These are phyloP conservation scores for Globisporangium ultimum DNA, from an alignment of 352 stramenopile genomes.

Conservation along the genomic window DNA sequence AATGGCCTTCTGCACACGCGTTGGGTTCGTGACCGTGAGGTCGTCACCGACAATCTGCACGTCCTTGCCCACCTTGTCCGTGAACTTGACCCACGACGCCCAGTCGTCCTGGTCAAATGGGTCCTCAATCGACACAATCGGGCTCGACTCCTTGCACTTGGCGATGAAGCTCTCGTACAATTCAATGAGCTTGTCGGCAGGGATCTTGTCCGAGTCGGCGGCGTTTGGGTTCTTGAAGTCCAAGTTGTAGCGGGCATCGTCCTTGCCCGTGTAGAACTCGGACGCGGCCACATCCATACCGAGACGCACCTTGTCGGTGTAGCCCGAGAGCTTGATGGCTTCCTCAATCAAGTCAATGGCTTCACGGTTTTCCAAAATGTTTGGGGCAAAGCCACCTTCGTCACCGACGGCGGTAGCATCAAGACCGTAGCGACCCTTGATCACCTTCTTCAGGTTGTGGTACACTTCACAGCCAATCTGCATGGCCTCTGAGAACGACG, in stretches of 20 bases:
- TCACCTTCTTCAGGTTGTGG: slow-evolving; percentile 98
- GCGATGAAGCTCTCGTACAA: slow-evolving; percentile 94
- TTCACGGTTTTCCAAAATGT: slow-evolving; percentile 96
- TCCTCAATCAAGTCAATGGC: slow-evolving; percentile 97
- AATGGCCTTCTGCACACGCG: slow-evolving; percentile 95
- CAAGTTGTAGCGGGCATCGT: slow-evolving; percentile 97
- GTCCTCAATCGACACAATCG: slow-evolving; percentile 99
- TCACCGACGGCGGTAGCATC: slow-evolving; percentile 99
- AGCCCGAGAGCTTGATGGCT: slow-evolving; percentile 94
- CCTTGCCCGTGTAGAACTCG: slow-evolving; percentile 96
- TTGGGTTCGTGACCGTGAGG: slow-evolving; percentile 98
- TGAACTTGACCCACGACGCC: slow-evolving; percentile 96
- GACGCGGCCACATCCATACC: slow-evolving; percentile 98
- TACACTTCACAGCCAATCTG: slow-evolving; percentile 98
- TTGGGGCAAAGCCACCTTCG: slow-evolving; percentile 98
- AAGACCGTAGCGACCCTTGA: slow-evolving; percentile 97
- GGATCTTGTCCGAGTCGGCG: slow-evolving; percentile 87
- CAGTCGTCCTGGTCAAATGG: slow-evolving; percentile 99
- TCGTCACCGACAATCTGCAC: slow-evolving; percentile 99
- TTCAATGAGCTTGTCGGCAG: slow-evolving; percentile 93
- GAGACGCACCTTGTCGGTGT: slow-evolving; percentile 95
- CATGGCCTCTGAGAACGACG: slow-evolving; percentile 94
- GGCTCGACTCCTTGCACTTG: slow-evolving; percentile 89
- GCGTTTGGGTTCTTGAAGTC: slow-evolving; percentile 96
- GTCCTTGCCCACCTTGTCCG: slow-evolving; percentile 70